Percentiles rank a stretch among this genome's conserved stretches.
Evolutionary conservation across 1,284 basidiomycete genomes (phyloP).

Genomic region (Thecaphora frezii): DNA sequence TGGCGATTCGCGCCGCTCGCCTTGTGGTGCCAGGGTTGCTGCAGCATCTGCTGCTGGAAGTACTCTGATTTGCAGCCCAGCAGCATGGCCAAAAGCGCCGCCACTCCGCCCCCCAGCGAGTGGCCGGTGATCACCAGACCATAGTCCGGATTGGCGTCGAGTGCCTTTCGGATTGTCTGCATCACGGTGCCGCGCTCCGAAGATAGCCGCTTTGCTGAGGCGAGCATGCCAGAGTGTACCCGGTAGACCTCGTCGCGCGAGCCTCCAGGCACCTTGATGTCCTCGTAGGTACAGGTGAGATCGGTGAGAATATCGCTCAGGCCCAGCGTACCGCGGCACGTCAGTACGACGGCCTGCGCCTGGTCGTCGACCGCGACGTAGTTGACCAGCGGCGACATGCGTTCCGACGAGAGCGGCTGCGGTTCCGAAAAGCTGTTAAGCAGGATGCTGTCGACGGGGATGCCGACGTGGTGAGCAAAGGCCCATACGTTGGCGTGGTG

Average conservation of each 20-base stretch:
- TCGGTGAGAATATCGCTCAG: conserved; percentile 64
- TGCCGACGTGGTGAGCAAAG: conserved; percentile 61
- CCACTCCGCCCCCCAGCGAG: conserved; percentile 64
- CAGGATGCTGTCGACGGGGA: conserved; percentile 62
- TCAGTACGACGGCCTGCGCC: conserved; percentile 61
- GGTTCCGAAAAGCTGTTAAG: conserved; percentile 62
- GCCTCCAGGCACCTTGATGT: conserved; percentile 60
- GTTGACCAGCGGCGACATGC: conserved; percentile 62
- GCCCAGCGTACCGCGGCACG: conserved; percentile 63
- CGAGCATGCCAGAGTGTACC: conserved; percentile 64
- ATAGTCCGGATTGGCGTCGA: conserved; percentile 61
- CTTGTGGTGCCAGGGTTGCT: not conserved
- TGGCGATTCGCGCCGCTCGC: conserved; percentile 34
- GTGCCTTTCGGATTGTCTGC: conserved; percentile 60
- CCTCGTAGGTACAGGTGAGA: conserved; percentile 63
- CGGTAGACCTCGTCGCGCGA: conserved; percentile 60
- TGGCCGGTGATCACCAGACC: conserved; percentile 63
- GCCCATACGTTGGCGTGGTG: conserved; percentile 63
- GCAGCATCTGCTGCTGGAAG: conserved; percentile 48
- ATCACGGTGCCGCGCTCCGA: conserved; percentile 61
- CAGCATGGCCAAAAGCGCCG: conserved; percentile 59
- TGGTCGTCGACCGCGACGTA: conserved; percentile 63
- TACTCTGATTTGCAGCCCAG: conserved; percentile 53
- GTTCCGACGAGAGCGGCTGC: conserved; percentile 29
- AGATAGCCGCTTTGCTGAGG: conserved; percentile 61